Evolutionary conservation across 2,329 filamentous ascomycete species (phyloP).

Genomic region (Chalara sp.): DNA sequence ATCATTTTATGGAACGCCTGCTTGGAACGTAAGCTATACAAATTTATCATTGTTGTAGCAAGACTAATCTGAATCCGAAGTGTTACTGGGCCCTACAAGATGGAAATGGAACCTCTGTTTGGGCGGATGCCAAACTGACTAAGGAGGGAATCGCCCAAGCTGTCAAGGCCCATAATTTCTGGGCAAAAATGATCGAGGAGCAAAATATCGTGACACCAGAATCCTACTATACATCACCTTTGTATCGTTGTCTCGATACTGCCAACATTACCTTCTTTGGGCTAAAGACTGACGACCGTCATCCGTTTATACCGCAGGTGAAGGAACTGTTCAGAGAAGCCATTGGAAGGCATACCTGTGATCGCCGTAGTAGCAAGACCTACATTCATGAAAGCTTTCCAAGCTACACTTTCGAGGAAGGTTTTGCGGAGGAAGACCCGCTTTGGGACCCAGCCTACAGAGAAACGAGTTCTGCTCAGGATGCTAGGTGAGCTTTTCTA

Average conservation of each 20-base stretch:
- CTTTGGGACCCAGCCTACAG: conserved; percentile 38
- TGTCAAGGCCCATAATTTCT: conserved; percentile 52
- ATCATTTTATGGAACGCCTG: conserved; percentile 58
- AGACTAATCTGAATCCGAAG: conserved; percentile 21
- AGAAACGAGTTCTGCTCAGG: conserved; percentile 41
- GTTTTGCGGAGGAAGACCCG: conserved; percentile 51
- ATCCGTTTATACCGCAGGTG: conserved; percentile 50
- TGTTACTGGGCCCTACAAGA: conserved; percentile 61
- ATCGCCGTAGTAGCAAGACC: conserved; percentile 49
- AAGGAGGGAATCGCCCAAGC: conserved; percentile 50
- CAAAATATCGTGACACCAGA: conserved; percentile 54
- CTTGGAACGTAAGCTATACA: conserved; percentile 56
- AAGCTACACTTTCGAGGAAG: conserved; percentile 48
- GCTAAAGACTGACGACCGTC: conserved; percentile 42
- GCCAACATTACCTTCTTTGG: conserved; percentile 52
- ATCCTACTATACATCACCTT: conserved; percentile 57
- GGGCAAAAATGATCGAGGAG: conserved; percentile 42
- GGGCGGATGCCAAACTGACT: conserved; percentile 60
- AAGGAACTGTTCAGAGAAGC: conserved; percentile 62
- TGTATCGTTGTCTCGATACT: conserved; percentile 57
- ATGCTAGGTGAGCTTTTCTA: conserved; percentile 29
- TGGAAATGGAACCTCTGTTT: conserved; percentile 55
- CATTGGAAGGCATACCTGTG: conserved; percentile 63
- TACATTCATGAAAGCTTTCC: conserved; percentile 47
- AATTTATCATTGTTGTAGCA: not conserved